phyloP scores from a whole-genome alignment of 495 filamentous ascomycete genomes.

The Neurospora discreta region DNA sequence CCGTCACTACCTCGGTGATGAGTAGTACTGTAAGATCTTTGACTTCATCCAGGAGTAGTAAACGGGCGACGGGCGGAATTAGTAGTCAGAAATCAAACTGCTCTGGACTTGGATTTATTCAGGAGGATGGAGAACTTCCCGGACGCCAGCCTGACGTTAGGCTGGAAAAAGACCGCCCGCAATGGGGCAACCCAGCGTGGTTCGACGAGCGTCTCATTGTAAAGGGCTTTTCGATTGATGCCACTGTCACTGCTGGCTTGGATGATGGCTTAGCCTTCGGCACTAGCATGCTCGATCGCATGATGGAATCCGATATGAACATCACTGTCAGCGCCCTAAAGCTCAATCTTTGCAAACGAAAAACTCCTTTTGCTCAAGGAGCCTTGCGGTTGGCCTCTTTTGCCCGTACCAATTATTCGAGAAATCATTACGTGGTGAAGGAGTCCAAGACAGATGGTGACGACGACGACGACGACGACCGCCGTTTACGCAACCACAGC shows the following conservation, averaged over 20 bases:
- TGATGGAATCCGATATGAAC: slow-evolving; percentile 20
- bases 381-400: slow-evolving; percentile 20
- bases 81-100: background rate
- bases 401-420: slow-evolving; percentile 17
- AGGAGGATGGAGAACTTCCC: slow-evolving; percentile 4
- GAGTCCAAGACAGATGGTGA: slow-evolving; percentile 8
- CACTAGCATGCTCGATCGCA: slow-evolving; percentile 8
- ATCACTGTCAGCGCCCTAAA: slow-evolving; percentile 15
- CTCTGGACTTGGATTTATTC: slow-evolving; percentile 7
- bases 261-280: no score
- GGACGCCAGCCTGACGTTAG: background rate
- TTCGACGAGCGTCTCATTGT: slow-evolving; percentile 16
- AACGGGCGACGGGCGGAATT: no score
- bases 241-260: no score
- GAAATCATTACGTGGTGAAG: slow-evolving; percentile 22
- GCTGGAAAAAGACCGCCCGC: slow-evolving; percentile 12
- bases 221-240: slow-evolving; percentile 16
- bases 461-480: background rate
- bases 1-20: slow-evolving; percentile 17
- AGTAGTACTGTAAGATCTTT: no score
- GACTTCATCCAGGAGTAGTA: no score
- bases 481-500: background rate
- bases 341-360: slow-evolving; percentile 17
- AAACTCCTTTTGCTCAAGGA: slow-evolving; percentile 22
- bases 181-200: slow-evolving; percentile 20